Evolutionary conservation across 1,139 yeast species (phyloP).

Genomic region (Kodamaea alishanica): DNA sequence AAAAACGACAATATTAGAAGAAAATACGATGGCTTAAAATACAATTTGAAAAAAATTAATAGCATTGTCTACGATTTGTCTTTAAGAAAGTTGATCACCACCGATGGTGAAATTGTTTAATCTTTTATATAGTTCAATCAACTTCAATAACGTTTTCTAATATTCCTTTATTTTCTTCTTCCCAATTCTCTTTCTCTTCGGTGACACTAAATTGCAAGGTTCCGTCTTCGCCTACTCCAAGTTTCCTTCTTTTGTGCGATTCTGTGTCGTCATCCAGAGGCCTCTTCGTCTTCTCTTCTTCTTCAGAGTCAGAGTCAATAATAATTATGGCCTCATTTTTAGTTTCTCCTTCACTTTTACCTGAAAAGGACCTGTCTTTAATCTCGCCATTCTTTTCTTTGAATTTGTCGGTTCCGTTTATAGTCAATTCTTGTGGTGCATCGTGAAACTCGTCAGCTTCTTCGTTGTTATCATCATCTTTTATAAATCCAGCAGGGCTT

Average conservation of each 20-base stretch:
- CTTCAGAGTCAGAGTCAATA: no score
- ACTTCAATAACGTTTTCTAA: not conserved
- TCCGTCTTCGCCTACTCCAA: not conserved
- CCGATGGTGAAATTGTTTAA: slow-evolving; percentile 3
- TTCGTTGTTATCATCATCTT: not conserved
- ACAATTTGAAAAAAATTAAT: slow-evolving; percentile 27
- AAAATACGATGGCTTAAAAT: slow-evolving; percentile 30
- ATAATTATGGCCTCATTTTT: no score
- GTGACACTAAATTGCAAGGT: not conserved
- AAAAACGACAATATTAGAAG: slow-evolving; percentile 29
- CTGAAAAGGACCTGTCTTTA: no score
- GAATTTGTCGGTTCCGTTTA: no score
- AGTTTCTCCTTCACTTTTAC: no score
- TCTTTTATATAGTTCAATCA: not conserved
- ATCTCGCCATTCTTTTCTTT: not conserved
- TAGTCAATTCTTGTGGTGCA: not conserved
- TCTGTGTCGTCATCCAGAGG: slow-evolving; percentile 1
- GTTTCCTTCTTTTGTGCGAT: not conserved
- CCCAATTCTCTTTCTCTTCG: slow-evolving; percentile 1
- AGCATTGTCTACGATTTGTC: slow-evolving; percentile 28
- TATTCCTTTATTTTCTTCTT: not conserved
- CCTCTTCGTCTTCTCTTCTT: not conserved
- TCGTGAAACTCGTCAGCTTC: not conserved
- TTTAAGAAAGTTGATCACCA: slow-evolving; percentile 11
- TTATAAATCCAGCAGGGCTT: not conserved